Evolutionary conservation across 208 protist species (phyloP).

Genomic region (Leishmania guyanensis): DNA sequence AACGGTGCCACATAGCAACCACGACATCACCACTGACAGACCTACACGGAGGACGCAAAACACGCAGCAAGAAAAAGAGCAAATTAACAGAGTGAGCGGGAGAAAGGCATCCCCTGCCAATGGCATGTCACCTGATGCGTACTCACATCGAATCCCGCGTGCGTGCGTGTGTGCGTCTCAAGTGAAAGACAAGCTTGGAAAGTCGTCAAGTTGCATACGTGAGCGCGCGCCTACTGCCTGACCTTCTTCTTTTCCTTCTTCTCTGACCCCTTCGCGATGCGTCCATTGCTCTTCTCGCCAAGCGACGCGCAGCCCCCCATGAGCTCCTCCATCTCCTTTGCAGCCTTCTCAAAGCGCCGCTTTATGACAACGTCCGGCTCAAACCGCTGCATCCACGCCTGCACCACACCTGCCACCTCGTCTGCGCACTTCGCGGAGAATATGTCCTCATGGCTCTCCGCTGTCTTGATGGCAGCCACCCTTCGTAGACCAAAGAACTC

Average conservation of each 20-base stretch:
- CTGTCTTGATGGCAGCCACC: conserved; percentile 62
- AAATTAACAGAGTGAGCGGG: background rate
- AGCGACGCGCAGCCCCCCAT: conserved; percentile 39
- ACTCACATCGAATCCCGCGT: background rate
- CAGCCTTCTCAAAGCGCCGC: conserved; percentile 78
- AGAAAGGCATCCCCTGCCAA: background rate
- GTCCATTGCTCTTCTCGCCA: conserved; percentile 12
- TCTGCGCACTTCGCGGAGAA: conserved; percentile 47
- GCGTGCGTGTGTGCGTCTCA: background rate
- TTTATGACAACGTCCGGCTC: conserved; percentile 73
- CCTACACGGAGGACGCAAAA: background rate
- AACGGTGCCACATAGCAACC: background rate
- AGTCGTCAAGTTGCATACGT: background rate
- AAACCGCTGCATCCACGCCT: conserved; percentile 80
- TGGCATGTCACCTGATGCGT: background rate
- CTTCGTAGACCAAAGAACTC: conserved; percentile 76
- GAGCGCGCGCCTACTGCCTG: conserved; percentile 10
- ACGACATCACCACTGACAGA: background rate
- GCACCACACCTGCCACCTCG: conserved; percentile 67
- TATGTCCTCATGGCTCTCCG: conserved; percentile 53
- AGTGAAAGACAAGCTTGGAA: background rate
- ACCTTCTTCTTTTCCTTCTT: conserved; percentile 81
- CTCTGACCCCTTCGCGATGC: conserved; percentile 52
- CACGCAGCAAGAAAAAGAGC: background rate
- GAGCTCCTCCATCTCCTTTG: conserved; percentile 76